A percentile compares a stretch with the other conserved stretches of the same genome.
Conservation (phyloP, 371 early-diverging fungal species). For the Zancudomyces culisetae region DNA sequence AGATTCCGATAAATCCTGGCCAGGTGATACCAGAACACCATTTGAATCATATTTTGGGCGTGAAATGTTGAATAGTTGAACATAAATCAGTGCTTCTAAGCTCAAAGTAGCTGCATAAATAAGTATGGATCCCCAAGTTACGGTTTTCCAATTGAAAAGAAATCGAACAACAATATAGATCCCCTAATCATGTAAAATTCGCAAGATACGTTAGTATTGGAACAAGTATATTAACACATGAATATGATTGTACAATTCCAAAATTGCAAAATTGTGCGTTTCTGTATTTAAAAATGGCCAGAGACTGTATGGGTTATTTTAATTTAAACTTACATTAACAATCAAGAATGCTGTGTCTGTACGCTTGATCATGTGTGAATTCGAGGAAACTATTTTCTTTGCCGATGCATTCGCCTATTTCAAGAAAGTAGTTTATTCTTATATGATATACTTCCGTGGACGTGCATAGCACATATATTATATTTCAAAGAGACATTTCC, state of each 20-base stretch:
- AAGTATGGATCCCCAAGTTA: conserved; percentile 6
- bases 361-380: conserved; percentile 34
- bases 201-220: too few species aligned
- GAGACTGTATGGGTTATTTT: neutral
- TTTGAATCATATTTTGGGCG: conserved; percentile 34
- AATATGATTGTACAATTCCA: neutral
- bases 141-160: conserved; percentile 7
- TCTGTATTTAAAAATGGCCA: neutral
- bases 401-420: conserved; percentile 67
- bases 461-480: too few species aligned
- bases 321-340: conserved; percentile 27
- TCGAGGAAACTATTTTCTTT: conserved; percentile 48
- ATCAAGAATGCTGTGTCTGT: conserved; percentile 36
- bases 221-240: neutral
- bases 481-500: too few species aligned
- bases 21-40: conserved; percentile 36
- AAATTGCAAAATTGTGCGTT: neutral
- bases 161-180: conserved; percentile 14
- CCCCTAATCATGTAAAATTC: conserved; percentile 1
- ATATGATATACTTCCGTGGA: too few species aligned
- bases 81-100: conserved; percentile 10
- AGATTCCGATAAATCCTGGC: conserved; percentile 50
- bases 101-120: conserved; percentile 9
- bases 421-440: too few species aligned
- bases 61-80: conserved; percentile 10